These are phyloP conservation scores for Ustilago bromivora DNA, from an alignment of 1,284 basidiomycete genomes.

Conservation along the genomic window DNA sequence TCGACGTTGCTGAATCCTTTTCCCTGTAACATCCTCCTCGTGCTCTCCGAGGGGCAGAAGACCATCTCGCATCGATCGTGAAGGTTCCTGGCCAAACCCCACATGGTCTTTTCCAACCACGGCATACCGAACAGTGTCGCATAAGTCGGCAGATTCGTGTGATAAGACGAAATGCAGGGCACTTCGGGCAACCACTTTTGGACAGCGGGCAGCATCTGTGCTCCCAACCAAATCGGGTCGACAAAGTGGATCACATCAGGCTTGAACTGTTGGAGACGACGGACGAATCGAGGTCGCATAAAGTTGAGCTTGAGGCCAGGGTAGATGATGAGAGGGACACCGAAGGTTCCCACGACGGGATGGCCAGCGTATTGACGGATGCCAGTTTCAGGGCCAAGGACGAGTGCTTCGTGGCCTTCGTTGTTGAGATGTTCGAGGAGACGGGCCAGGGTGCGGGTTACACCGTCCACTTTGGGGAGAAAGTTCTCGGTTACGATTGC, in stretches of 20 bases:
- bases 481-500: conserved; percentile 73
- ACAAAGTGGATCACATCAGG: conserved; percentile 73
- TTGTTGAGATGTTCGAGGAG: conserved; percentile 74
- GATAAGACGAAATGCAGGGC: conserved; percentile 74
- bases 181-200: conserved; percentile 70
- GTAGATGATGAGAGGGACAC: conserved; percentile 74
- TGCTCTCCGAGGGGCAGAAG: conserved; percentile 74
- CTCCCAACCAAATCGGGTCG: conserved; percentile 75
- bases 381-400: conserved; percentile 74
- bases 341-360: conserved; percentile 74
- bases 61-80: conserved; percentile 71
- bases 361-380: conserved; percentile 73
- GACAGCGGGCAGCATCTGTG: conserved; percentile 68
- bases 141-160: conserved; percentile 75
- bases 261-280: conserved; percentile 71
- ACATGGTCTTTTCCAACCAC: conserved; percentile 72
- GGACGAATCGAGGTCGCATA: conserved; percentile 73
- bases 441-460: conserved; percentile 74
- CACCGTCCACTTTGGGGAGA: conserved; percentile 74
- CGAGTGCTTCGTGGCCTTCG: conserved; percentile 74
- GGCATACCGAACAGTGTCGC: conserved; percentile 74
- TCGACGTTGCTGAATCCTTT: conserved; percentile 73
- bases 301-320: conserved; percentile 76
- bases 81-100: conserved; percentile 65
- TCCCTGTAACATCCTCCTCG: conserved; percentile 72